Conservation (phyloP, 75 land plant species). For the Selaginella tamariscina region DNA sequence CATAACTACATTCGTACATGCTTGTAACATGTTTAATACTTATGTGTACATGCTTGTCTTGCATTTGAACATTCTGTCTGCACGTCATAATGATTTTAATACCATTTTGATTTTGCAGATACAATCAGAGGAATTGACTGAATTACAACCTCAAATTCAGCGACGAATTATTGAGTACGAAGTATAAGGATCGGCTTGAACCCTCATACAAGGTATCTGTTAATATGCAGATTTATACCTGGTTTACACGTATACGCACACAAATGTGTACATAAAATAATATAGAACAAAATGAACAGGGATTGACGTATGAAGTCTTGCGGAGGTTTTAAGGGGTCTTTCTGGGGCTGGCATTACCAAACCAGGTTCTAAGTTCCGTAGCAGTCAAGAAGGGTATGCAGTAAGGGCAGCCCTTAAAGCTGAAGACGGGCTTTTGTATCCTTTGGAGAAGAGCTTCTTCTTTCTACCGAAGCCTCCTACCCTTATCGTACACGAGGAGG, state of each 20-base stretch:
- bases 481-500: constrained; percentile 42
- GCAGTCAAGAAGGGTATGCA: constrained; percentile 38
- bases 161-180: constrained; percentile 63
- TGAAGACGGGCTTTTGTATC: constrained; percentile 39
- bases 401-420: constrained; percentile 38
- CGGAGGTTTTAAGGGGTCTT: constrained; percentile 30
- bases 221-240: neutral
- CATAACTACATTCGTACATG: too few relatives aligned
- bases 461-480: constrained; percentile 44
- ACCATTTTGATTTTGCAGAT: constrained; percentile 30
- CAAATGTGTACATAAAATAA: too few relatives aligned
- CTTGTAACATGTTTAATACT: too few relatives aligned
- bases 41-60: too few relatives aligned
- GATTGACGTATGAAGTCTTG: constrained; percentile 31
- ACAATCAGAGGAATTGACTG: constrained; percentile 64
- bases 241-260: too few relatives aligned
- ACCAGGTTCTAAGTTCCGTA: constrained; percentile 36
- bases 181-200: constrained; percentile 76
- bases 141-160: constrained; percentile 48
- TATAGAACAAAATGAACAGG: too few relatives aligned
- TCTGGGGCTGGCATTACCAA: constrained; percentile 40
- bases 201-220: constrained; percentile 54
- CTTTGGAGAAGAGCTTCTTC: constrained; percentile 41
- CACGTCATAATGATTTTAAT: too few relatives aligned
- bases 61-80: too few relatives aligned